phyloP scores from a whole-genome alignment of 306 rosid genomes.

The Hippophae tibetana region DNA sequence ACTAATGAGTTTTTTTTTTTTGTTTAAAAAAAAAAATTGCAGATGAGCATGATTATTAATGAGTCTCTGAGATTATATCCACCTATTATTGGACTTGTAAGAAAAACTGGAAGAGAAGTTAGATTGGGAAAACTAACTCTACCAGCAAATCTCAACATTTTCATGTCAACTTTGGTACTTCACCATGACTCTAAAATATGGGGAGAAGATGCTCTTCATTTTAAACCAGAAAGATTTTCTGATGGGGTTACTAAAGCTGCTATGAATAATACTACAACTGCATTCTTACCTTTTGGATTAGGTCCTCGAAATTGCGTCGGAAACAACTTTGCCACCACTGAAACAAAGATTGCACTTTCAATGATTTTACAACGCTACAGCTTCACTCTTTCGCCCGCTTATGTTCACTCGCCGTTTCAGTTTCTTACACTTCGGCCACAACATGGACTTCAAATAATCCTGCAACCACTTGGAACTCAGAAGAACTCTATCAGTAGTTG shows the following conservation, averaged over 20 bases:
- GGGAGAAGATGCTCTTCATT: slow-evolving; percentile 1
- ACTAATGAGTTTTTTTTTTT: too few species aligned
- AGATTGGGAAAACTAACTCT: neutral
- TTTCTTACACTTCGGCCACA: slow-evolving; percentile 1
- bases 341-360: slow-evolving; percentile 1
- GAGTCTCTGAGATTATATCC: slow-evolving; percentile 3
- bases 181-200: neutral
- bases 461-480: neutral
- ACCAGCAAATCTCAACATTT: neutral
- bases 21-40: neutral
- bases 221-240: slow-evolving; percentile 2
- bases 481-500: neutral
- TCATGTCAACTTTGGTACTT: neutral
- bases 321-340: neutral
- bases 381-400: neutral
- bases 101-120: neutral
- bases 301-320: neutral
- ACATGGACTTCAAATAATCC: neutral
- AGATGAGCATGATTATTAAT: slow-evolving; percentile 4
- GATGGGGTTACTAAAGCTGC: slow-evolving; percentile 1
- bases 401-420: neutral
- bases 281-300: neutral
- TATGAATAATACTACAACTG: neutral
- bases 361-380: slow-evolving; percentile 1
- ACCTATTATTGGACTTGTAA: neutral